Conservation (phyloP, 441 rosid species). For the Corymbia citriodora region DNA sequence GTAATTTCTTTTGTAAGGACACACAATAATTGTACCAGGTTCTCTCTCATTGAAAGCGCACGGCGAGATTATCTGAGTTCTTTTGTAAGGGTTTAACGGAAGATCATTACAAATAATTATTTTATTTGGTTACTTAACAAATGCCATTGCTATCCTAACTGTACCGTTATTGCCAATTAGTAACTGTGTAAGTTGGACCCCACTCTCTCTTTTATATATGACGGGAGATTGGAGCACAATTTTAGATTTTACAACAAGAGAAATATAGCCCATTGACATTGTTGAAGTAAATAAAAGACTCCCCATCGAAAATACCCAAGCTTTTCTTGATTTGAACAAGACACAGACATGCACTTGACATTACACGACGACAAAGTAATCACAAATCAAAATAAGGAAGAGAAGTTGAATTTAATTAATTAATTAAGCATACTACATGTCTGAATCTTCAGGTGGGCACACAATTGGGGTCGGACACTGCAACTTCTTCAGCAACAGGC, state of each 20-base stretch:
- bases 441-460: conserved; percentile 46
- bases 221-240: not conserved
- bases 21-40: not conserved
- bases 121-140: not conserved
- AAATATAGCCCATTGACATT: not conserved
- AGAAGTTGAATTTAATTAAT: not conserved
- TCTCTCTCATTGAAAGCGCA: not conserved
- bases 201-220: not conserved
- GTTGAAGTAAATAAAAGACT: too few species aligned
- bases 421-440: not conserved
- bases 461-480: conserved; percentile 64
- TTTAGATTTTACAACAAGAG: not conserved
- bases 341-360: too few species aligned
- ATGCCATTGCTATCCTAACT: not conserved
- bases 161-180: not conserved
- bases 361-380: not conserved
- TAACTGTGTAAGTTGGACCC: not conserved
- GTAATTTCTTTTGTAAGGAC: not conserved
- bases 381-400: not conserved
- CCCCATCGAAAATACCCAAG: not conserved
- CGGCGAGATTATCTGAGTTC: not conserved
- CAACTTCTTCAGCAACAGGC: conserved; percentile 39
- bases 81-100: not conserved
- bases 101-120: not conserved
- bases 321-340: not conserved